These are phyloP conservation scores for Alnus glutinosa DNA, from an alignment of 306 rosid genomes.

Conservation along the genomic window DNA sequence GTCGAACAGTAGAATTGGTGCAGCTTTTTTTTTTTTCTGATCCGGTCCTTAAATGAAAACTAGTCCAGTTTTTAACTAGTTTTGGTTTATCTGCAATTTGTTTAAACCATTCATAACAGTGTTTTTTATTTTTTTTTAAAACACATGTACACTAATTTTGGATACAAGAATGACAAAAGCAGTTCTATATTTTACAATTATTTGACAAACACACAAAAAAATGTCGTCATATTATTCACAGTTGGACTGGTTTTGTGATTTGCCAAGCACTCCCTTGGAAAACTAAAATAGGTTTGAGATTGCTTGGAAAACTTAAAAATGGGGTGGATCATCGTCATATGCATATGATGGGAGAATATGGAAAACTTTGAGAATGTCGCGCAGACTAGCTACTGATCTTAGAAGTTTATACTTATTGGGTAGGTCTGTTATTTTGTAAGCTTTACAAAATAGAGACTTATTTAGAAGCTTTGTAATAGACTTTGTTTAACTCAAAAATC, in stretches of 20 bases:
- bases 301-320: neutral
- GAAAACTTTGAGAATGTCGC: neutral
- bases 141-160: too few relatives aligned
- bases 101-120: too few relatives aligned
- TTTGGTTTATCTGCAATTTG: neutral
- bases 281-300: neutral
- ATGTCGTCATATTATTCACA: neutral
- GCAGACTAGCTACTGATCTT: neutral
- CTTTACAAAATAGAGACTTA: neutral
- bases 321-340: neutral
- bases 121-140: too few relatives aligned
- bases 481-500: neutral
- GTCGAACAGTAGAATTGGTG: neutral
- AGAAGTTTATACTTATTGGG: neutral
- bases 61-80: neutral
- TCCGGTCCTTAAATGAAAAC: neutral
- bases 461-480: neutral
- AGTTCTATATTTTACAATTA: neutral
- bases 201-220: neutral
- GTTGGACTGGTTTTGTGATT: neutral
- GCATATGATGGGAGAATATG: neutral
- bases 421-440: neutral
- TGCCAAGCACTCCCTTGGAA: neutral
- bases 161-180: neutral
- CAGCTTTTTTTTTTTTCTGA: neutral